Conservation (phyloP, 345 rosid genomes). For the Populus tremula region DNA sequence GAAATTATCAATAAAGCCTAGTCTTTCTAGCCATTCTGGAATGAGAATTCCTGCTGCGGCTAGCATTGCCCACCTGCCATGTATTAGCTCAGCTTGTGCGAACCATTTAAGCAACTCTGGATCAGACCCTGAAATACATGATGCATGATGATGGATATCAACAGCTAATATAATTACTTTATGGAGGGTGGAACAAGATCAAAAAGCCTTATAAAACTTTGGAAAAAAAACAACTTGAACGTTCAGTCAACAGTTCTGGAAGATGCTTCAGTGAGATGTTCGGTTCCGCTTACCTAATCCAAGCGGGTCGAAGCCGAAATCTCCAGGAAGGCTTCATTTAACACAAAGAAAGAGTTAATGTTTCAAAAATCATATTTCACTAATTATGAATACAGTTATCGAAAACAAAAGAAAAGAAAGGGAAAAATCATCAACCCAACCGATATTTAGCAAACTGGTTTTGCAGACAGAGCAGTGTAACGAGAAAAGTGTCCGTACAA, state of each 20-base stretch:
- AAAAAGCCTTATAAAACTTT: too few relatives aligned
- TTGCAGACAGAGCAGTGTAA: not conserved
- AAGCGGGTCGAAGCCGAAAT: slow-evolving; percentile 88
- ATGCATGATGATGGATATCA: not conserved
- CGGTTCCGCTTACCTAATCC: slow-evolving; percentile 56
- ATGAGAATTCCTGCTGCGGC: slow-evolving; percentile 78
- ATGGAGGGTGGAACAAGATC: too few relatives aligned
- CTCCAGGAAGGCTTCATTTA: slow-evolving; percentile 70
- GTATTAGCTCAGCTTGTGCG: slow-evolving; percentile 91
- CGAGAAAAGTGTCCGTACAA: too few relatives aligned
- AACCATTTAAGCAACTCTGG: slow-evolving; percentile 84
- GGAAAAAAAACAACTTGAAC: too few relatives aligned
- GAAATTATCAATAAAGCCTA: slow-evolving; percentile 69
- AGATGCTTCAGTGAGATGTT: too few relatives aligned
- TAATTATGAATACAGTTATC: too few relatives aligned
- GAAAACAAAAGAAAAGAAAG: too few relatives aligned
- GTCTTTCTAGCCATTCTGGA: slow-evolving; percentile 75
- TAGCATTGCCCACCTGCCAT: slow-evolving; percentile 96
- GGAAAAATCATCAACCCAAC: not conserved
- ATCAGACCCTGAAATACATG: slow-evolving; percentile 63
- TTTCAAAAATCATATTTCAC: not conserved
- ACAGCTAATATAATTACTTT: not conserved
- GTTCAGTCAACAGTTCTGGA: too few relatives aligned
- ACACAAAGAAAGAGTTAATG: slow-evolving; percentile 13
- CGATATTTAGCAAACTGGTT: not conserved